Base-by-base conservation (phyloP, 768 basidiomycete genomes). In the Pisolithus albus region DNA sequence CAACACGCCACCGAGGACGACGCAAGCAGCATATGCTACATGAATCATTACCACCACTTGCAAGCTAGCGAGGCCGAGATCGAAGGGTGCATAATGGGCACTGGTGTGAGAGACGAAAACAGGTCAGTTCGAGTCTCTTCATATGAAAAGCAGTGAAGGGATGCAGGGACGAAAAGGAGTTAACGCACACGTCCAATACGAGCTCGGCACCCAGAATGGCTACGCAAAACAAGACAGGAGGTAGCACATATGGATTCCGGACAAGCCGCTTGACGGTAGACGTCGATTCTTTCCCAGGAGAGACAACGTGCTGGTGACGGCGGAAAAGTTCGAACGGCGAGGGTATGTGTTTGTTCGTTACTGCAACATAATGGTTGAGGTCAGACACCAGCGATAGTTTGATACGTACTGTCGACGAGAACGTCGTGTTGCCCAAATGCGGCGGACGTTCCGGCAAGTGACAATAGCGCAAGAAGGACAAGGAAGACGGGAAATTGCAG, bases 1-100 rank as follows among this genome's bases (percentile, higher is more conserved):
- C 2, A 99, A 73, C 1, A 92, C 84, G 7, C 84, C 82, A 2
- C 92, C 95, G 11, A 95, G 86, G 0, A 89, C 80, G 11, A 84
- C 75, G 38, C 84, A 91, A 0, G 93, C 86, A 2, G 84, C 81
- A 64, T 93, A 95, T 0, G 96, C 88, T 19, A 94, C 76, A 38
- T 81, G 79, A 66, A 88, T 88, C 4, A 92, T 95, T 15, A 88
- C 70, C 10, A 84, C 63, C 0, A 92, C 85, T 49, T 92, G 82
- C 7, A 87, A 56, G 5, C 81, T 78, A 0, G 96, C 91, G 38
- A 96, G 72, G 18, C 82, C 66, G n/a, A 95, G 80, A 68, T 99
- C 95, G n/a, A 83, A 79, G 0, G 77, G 67, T 10, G 82, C 75
- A 53, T 91, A 88, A 54, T 86, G 81, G 13, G 70, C 51, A 34